These are phyloP conservation scores for Lactarius psammicola DNA, from an alignment of 768 basidiomycete genomes.

Conservation along the genomic window DNA sequence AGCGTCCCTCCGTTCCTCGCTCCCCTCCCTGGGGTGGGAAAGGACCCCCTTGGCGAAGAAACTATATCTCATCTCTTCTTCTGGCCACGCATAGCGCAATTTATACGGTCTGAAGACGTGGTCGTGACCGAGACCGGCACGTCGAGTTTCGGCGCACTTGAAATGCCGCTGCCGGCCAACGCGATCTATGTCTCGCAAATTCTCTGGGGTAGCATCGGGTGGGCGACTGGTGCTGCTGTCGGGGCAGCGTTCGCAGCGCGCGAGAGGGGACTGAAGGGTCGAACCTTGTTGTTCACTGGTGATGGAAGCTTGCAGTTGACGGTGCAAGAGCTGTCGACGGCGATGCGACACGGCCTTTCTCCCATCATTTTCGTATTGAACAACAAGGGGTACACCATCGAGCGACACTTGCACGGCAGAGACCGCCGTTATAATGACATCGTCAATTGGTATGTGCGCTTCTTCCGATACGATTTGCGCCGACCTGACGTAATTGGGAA, in stretches of 20 bases:
- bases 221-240: conserved; percentile 74
- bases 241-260: conserved; percentile 80
- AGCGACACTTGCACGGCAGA: conserved; percentile 71
- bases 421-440: conserved; percentile 84
- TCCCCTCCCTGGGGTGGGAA: conserved; percentile 46
- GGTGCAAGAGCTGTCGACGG: conserved; percentile 81
- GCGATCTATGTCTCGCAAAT: conserved; percentile 70
- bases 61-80: conserved; percentile 76
- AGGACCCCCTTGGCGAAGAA: conserved; percentile 39
- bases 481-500: conserved; percentile 1
- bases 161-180: conserved; percentile 73
- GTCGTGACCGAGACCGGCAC: conserved; percentile 90
- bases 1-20: conserved; percentile 43
- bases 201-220: conserved; percentile 92
- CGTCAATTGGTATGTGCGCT: conserved; percentile 53
- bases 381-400: conserved; percentile 85
- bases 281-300: conserved; percentile 83
- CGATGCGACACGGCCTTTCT: conserved; percentile 67
- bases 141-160: conserved; percentile 80
- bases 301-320: conserved; percentile 82
- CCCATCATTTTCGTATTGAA: conserved; percentile 86
- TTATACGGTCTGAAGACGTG: conserved; percentile 72
- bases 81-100: conserved; percentile 75
- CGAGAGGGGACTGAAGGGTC: conserved; percentile 51
- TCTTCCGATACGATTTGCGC: background rate